These are phyloP conservation scores for Aspergillus mulundensis DNA, from an alignment of 495 filamentous ascomycete species.

Conservation along the genomic window DNA sequence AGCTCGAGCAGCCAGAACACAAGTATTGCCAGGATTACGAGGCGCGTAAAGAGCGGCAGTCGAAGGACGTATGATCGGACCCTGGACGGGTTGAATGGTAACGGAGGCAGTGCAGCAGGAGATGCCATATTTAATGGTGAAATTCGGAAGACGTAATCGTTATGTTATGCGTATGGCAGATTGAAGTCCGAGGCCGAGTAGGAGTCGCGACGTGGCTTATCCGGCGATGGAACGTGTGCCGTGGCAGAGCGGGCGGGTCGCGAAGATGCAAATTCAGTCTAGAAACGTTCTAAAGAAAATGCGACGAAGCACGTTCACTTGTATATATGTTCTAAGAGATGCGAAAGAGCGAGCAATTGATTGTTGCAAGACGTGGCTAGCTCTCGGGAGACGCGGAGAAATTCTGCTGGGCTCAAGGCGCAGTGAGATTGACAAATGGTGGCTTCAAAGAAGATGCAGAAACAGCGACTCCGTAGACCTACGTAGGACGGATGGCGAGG, in stretches of 20 bases:
- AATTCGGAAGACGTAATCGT: background rate
- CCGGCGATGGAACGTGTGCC: background rate
- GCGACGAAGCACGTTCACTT: too few relatives aligned
- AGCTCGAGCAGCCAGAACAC: constrained; percentile 64
- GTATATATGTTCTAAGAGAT: too few relatives aligned
- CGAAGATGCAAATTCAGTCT: too few relatives aligned
- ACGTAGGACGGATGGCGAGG: background rate
- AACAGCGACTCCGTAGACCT: background rate
- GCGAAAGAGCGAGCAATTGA: background rate
- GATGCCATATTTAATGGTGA: constrained; percentile 31
- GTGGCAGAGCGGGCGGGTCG: background rate
- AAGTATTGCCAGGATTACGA: constrained; percentile 63
- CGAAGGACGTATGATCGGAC: constrained; percentile 71
- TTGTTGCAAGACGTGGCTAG: background rate
- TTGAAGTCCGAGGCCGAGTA: background rate
- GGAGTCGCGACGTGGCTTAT: background rate
- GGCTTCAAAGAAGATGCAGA: background rate
- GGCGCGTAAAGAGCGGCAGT: constrained; percentile 81
- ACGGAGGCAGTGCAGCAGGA: constrained; percentile 37
- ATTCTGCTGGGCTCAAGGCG: background rate
- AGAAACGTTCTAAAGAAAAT: too few relatives aligned
- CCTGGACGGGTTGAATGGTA: constrained; percentile 48
- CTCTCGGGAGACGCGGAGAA: background rate
- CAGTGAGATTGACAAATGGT: background rate
- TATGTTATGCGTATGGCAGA: background rate